Conservation (phyloP, 2,329 filamentous ascomycete genomes). For the Beauveria scarabaeidicola region DNA sequence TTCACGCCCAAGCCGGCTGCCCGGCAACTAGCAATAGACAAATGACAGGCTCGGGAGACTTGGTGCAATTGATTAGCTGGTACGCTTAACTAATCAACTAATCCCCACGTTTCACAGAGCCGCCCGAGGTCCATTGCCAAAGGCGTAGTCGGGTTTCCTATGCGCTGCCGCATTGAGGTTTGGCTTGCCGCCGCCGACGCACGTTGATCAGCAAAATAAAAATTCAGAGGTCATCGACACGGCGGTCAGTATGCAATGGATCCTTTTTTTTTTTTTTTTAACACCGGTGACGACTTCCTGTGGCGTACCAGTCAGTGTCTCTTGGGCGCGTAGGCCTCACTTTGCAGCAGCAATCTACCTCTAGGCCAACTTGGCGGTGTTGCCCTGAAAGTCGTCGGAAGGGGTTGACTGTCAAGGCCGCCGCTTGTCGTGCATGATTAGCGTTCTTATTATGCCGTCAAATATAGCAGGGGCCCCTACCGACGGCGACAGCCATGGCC, state of each 20-base stretch:
- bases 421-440: constrained; percentile 1
- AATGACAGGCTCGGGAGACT: background rate
- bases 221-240: background rate
- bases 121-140: background rate
- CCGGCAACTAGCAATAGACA: background rate
- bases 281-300: no score
- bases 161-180: no score
- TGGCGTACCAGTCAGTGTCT: background rate
- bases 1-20: no score
- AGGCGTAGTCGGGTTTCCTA: no score
- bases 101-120: background rate
- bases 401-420: background rate
- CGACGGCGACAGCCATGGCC: background rate
- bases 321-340: constrained; percentile 1
- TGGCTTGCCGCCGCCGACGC: background rate
- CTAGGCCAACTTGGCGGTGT: background rate
- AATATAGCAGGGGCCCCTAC: background rate
- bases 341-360: background rate
- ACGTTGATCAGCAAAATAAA: background rate
- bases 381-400: background rate
- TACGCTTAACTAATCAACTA: no score
- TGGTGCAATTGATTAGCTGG: background rate
- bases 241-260: background rate
- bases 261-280: background rate
- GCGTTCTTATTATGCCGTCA: background rate